These are phyloP conservation scores for Leonotis leonurus DNA, from an alignment of 257 asterid species.

Conservation along the genomic window DNA sequence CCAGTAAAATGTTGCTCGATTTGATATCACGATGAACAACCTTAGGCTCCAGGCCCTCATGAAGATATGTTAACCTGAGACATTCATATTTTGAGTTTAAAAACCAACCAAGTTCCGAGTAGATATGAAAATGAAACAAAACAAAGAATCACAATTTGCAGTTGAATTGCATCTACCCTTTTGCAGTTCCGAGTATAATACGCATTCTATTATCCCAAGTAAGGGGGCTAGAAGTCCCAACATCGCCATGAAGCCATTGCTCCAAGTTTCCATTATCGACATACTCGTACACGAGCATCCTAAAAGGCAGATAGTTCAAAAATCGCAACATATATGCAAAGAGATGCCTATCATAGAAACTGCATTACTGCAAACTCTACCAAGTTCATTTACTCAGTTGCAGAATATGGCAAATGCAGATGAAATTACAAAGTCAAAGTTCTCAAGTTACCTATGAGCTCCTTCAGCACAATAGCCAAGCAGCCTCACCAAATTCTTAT, in stretches of 20 bases:
- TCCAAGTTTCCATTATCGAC: conserved; percentile 84
- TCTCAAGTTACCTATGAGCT: conserved; percentile 54
- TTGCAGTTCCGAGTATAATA: conserved; percentile 79
- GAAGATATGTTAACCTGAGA: conserved; percentile 76
- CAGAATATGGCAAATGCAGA: background rate
- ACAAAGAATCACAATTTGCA: background rate
- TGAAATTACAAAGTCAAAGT: background rate
- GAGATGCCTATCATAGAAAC: background rate
- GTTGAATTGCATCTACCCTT: conserved; percentile 47
- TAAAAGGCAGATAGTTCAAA: conserved; percentile 11
- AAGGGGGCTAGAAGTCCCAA: conserved; percentile 78
- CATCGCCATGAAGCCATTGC: conserved; percentile 97
- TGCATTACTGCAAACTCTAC: background rate
- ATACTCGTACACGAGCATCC: conserved; percentile 90
- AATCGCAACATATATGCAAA: background rate
- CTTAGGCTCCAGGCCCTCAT: conserved; percentile 92
- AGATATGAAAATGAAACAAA: background rate
- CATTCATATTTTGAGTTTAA: conserved; percentile 3
- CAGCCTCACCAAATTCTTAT: conserved; percentile 85
- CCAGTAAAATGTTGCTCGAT: conserved; percentile 84
- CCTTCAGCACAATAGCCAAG: conserved; percentile 96
- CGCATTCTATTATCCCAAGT: conserved; percentile 84
- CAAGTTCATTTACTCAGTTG: background rate
- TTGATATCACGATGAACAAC: conserved; percentile 92
- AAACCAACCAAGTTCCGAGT: background rate